Conservation (phyloP, 164 flowering plant species). For the Nymphaea thermarum region DNA sequence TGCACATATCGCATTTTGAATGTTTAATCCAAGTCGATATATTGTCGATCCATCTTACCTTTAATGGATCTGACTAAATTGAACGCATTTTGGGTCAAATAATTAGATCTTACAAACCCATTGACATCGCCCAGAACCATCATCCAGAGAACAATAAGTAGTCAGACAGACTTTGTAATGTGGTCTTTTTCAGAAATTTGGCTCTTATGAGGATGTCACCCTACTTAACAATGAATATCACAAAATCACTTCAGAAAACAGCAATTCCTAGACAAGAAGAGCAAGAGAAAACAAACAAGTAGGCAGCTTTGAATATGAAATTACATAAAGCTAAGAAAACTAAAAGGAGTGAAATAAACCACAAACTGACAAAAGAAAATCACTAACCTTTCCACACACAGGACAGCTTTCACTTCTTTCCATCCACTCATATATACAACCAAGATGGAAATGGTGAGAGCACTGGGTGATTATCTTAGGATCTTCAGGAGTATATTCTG, state of each 20-base stretch:
- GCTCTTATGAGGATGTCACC: not conserved
- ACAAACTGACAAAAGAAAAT: not conserved
- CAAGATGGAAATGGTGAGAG: constrained; percentile 71
- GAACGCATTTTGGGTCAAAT: no score
- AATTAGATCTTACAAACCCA: no score
- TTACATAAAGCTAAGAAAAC: no score
- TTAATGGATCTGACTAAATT: no score
- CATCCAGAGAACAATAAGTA: no score
- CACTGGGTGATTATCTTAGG: constrained; percentile 52
- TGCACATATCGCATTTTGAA: no score
- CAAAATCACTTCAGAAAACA: not conserved
- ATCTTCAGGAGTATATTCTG: constrained; percentile 66
- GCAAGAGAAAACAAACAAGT: no score
- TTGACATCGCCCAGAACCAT: no score
- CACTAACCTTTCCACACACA: constrained; percentile 65
- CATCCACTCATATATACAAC: constrained; percentile 77
- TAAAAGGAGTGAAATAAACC: not conserved
- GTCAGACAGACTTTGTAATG: not conserved
- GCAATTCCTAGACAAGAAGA: no score
- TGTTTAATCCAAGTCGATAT: no score
- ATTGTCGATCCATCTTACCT: no score
- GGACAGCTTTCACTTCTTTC: constrained; percentile 78
- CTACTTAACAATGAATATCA: not conserved
- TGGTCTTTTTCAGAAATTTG: not conserved
- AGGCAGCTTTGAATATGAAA: no score